Base-by-base conservation (phyloP, 2,329 filamentous ascomycete species). In the Aureobasidium melanogenum region DNA sequence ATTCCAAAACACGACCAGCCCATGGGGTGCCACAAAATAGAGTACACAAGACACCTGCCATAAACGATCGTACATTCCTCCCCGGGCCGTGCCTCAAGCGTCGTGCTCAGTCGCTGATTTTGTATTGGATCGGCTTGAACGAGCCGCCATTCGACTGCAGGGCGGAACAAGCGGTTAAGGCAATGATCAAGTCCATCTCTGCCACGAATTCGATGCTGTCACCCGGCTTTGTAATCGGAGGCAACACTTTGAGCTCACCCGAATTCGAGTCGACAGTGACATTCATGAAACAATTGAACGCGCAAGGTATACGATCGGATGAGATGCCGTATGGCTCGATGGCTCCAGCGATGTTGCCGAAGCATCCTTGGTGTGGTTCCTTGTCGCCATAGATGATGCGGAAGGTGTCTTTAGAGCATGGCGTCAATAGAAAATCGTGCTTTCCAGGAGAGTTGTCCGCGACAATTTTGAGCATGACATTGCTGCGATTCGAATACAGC, bases 281-380 rank as follows among this genome's bases (percentile, higher is more conserved):
- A 28, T 69, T 67, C 67, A 69, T 69, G 43, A 69, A 68, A 54
- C 66, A 68, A 36, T 69, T 69, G 62, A 69, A 68, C 2, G 68
- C 65, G 36, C 62, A 65, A 24, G 68, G 67, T 14, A 68, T 66
- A 10, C 63, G 58, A 43, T 67, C 67, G 26, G 66, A 60, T 4
- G 55, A 46, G 24, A 68, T 66, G 19, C 66, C 66, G 36, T 60
- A 66, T 17, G 39, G 48, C 43, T 62, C 41, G 19, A 69, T 60
- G 8, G 66, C 67, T 26, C 63, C 54, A 1, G 66, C 66, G 6
- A 69, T 63, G 48, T 69, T 69, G 14, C 68, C 68, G 61, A 68
- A 69, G 44, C 68, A 69, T 10, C 68, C 68, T 44, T 63, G 66
- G 44, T 66, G 65, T 1, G 67, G 67, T 4, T 69, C 66, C 41